Evolutionary conservation across 805 yeast species (phyloP), one percentile per base, ranked within the genome.

Genomic region (Candida qinlingensis): DNA sequence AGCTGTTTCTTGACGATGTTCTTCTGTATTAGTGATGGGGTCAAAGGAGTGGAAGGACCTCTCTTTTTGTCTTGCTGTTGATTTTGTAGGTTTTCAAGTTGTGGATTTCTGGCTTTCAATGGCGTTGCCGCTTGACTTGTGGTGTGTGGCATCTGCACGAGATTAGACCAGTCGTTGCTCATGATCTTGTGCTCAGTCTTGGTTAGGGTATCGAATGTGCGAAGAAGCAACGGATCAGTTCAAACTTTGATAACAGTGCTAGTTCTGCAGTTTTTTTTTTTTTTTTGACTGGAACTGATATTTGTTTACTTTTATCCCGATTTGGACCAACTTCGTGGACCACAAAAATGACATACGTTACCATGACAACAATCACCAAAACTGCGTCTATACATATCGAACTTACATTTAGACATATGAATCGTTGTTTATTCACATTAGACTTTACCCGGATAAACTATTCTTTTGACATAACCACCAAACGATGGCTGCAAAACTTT

Each of bases 361-460:
- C 26, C 26, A n/a, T 27, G 27, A 39, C 41, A 39, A 11, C 41
- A 27, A 41, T 11, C n/a, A 36, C n/a, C 11, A 36, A 19, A 19
- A 19, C 19, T 19, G 19, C 19, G 19, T 3, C 3, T 19, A 19
- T 19, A 19, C 19, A 19, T 19, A 19, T 19, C 19, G 19, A 19
- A 19, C 19, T 19, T 19, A 19, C 19, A 19, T 19, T 19, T 19
- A 19, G 19, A 19, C 19, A 19, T 19, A 19, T 19, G 66, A 19
- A 79, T 77, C 51, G 74, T 79, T 27, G 2, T 31, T 28, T 31
- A 7, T 25, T 52, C 37, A 54, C 3, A 54, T 54, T 39, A 56
- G 6, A 54, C 44, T 37, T 54, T 58, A n/a, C 50, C 54, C 2
- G 56, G 57, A 25, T 52, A 52, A 7, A 53, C 38, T 27, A 52